Evolutionary conservation across 164 flowering plant species (phyloP).

Genomic region (Aristolochia fimbriata): DNA sequence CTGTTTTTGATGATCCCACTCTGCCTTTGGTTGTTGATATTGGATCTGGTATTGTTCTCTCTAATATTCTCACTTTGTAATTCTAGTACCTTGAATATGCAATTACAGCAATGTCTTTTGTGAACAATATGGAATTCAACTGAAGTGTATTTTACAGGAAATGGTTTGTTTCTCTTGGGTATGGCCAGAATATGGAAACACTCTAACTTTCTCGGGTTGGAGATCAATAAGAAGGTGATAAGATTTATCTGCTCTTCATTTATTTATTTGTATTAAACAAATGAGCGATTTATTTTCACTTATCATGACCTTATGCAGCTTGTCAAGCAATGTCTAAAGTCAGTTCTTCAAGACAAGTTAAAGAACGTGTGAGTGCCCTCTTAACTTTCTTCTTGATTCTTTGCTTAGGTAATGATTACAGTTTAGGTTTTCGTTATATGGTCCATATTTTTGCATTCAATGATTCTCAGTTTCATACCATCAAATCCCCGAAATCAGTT

Average conservation of each 20-base stretch:
- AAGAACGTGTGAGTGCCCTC: conserved; percentile 39
- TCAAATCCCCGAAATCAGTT: too few relatives aligned
- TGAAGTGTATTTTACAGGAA: conserved; percentile 52
- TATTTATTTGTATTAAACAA: neutral
- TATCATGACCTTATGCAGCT: conserved; percentile 37
- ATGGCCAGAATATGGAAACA: conserved; percentile 49
- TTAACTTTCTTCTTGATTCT: neutral
- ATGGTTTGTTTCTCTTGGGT: conserved; percentile 61
- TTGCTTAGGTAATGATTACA: neutral
- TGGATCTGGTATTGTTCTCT: conserved; percentile 62
- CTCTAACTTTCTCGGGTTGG: conserved; percentile 70
- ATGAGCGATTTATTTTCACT: neutral
- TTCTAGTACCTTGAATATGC: too few relatives aligned
- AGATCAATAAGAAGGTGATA: conserved; percentile 60
- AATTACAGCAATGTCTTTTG: too few relatives aligned
- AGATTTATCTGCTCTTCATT: conserved; percentile 1
- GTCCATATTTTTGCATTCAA: too few relatives aligned
- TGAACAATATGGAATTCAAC: too few relatives aligned
- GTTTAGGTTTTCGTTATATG: neutral
- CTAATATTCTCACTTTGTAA: neutral
- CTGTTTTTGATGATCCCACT: conserved; percentile 39
- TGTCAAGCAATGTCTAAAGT: conserved; percentile 48
- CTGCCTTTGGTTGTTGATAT: conserved; percentile 76
- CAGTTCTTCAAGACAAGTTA: conserved; percentile 28
- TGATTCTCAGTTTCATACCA: too few relatives aligned